phyloP scores from a whole-genome alignment of 2,329 filamentous ascomycete species.

The Dryadomyces quercivorus region DNA sequence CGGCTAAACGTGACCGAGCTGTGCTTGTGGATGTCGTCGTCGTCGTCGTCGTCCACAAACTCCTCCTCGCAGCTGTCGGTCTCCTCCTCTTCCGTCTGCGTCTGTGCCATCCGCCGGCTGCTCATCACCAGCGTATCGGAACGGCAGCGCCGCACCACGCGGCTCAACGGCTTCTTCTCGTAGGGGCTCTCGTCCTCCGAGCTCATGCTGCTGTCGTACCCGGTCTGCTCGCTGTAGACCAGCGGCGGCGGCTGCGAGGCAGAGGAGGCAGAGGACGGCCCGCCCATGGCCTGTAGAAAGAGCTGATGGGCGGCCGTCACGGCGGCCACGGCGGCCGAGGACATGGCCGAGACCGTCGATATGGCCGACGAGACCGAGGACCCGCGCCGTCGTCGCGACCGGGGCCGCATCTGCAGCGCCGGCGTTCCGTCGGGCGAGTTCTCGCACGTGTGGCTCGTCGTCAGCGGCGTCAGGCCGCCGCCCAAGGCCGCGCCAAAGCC shows the following conservation, averaged over 20 bases:
- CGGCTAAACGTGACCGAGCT: neutral
- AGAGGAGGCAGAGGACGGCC: too few species aligned
- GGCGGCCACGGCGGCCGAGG: neutral
- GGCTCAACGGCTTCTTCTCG: neutral
- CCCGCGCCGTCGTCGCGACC: neutral
- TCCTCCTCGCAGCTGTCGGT: neutral
- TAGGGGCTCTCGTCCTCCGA: neutral
- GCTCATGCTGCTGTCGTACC: neutral
- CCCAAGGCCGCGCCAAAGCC: neutral
- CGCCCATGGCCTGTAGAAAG: constrained; percentile 2
- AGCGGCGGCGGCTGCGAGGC: too few species aligned
- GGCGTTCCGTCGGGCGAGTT: constrained; percentile 6
- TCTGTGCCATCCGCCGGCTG: neutral
- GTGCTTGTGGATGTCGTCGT: neutral
- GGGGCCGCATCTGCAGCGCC: constrained; percentile 3
- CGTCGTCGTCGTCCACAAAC: neutral
- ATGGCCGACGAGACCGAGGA: constrained; percentile 5
- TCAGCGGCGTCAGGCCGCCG: neutral
- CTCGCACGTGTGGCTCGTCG: neutral
- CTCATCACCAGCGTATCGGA: neutral
- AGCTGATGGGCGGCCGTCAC: constrained; percentile 1
- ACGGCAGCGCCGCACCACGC: neutral
- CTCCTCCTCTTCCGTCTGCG: neutral
- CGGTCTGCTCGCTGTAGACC: too few species aligned
- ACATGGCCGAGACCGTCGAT: neutral